Percentiles rank a stretch among this genome's conserved stretches.
These are phyloP conservation scores for Kluyveromyces marxianus DNA, from an alignment of 1,139 yeast genomes.

Conservation along the genomic window DNA sequence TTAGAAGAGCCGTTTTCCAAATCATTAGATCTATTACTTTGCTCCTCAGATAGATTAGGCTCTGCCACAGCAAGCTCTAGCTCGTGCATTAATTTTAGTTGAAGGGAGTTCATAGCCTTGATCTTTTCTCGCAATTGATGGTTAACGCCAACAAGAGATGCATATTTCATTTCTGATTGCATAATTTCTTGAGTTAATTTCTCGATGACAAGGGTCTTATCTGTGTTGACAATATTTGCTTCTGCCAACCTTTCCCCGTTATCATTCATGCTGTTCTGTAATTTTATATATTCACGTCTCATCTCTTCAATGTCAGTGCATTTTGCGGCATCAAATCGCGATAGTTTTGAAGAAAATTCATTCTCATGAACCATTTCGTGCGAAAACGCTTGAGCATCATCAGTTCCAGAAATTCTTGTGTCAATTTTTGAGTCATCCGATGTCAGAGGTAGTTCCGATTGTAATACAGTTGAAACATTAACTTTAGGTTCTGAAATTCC, in stretches of 20 bases:
- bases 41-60: background rate
- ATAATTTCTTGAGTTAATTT: constrained; percentile 14
- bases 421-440: too few species aligned
- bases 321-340: background rate
- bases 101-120: constrained; percentile 1
- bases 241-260: background rate
- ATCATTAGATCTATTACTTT: too few species aligned
- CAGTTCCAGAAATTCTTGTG: background rate
- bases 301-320: background rate
- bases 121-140: constrained; percentile 2
- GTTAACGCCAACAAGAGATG: constrained; percentile 17
- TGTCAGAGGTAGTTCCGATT: too few species aligned
- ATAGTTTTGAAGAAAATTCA: too few species aligned
- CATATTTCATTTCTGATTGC: constrained; percentile 14
- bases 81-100: constrained; percentile 2
- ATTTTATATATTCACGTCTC: background rate
- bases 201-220: background rate
- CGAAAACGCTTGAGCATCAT: background rate
- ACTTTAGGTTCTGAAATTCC: too few species aligned
- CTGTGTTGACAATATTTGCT: background rate
- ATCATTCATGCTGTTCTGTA: background rate
- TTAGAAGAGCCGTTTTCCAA: too few species aligned
- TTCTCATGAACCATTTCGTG: too few species aligned
- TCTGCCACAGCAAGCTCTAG: background rate
- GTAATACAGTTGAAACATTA: too few species aligned